Conservation (phyloP, 495 filamentous ascomycete species). For the Beverwykella pulmonaria region DNA sequence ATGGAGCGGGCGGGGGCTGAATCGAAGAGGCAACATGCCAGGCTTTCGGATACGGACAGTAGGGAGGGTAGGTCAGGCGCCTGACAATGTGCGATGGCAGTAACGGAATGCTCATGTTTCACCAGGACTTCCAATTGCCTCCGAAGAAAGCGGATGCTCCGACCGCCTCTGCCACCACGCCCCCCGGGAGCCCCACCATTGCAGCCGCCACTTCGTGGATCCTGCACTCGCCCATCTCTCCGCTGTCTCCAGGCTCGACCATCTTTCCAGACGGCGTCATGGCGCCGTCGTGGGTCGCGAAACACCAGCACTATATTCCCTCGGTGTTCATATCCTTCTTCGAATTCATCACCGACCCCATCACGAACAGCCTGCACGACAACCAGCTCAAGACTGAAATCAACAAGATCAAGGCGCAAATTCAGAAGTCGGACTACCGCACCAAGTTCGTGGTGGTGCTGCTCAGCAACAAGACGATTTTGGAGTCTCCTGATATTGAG, state of each 20-base stretch:
- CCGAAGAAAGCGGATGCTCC: conserved; percentile 65
- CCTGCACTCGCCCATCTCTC: conserved; percentile 87
- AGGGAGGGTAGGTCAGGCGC: conserved; percentile 70
- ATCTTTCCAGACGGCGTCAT: conserved; percentile 88
- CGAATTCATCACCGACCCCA: conserved; percentile 68
- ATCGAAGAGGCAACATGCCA: conserved; percentile 42
- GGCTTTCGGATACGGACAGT: conserved; percentile 67
- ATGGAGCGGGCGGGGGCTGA: conserved; percentile 57
- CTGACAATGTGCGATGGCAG: conserved; percentile 24
- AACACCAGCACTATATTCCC: conserved; percentile 81
- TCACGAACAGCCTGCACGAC: conserved; percentile 70
- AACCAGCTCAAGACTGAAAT: conserved; percentile 89
- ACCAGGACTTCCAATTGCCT: conserved; percentile 62
- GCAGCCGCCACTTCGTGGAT: conserved; percentile 52
- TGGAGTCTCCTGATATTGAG: conserved; percentile 63
- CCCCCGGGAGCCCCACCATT: conserved; percentile 53
- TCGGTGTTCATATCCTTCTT: conserved; percentile 78
- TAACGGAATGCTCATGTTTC: conserved; percentile 17
- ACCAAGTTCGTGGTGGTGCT: conserved; percentile 75
- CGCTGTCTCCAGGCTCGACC: conserved; percentile 74
- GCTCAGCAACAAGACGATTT: conserved; percentile 66
- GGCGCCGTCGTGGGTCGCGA: conserved; percentile 76
- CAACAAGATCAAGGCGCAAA: conserved; percentile 67
- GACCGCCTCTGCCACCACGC: conserved; percentile 46
- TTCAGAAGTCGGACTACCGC: conserved; percentile 70